Evolutionary conservation across 2,329 filamentous ascomycete species (phyloP).

Genomic region (Drechslerella stenobrocha): DNA sequence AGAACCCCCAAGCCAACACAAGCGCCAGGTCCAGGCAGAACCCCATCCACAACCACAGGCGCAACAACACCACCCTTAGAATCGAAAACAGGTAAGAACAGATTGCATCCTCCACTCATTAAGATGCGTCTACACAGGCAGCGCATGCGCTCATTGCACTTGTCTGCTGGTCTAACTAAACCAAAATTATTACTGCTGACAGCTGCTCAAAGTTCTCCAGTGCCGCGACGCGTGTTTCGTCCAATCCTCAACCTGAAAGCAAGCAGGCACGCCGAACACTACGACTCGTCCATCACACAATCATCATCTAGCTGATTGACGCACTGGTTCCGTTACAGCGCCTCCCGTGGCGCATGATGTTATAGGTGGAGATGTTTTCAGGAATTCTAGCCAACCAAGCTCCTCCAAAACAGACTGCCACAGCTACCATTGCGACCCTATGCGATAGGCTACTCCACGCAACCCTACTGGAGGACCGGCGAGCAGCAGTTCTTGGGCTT

Average conservation of each 20-base stretch:
- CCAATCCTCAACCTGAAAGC: not conserved
- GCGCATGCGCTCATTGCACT: not conserved
- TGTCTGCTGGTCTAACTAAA: not conserved
- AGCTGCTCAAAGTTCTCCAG: not conserved
- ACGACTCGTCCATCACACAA: not conserved
- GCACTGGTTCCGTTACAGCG: not conserved
- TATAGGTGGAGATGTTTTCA: constrained; percentile 53
- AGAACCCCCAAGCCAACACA: too few species aligned
- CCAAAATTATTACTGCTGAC: not conserved
- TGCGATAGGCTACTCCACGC: constrained; percentile 85
- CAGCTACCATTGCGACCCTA: constrained; percentile 88
- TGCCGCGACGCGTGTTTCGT: not conserved
- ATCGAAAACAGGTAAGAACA: not conserved
- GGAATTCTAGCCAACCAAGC: constrained; percentile 69
- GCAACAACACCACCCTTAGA: not conserved
- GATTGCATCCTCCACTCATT: not conserved
- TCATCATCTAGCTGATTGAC: not conserved
- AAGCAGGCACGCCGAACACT: not conserved
- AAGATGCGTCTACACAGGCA: too few species aligned
- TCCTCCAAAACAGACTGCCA: constrained; percentile 92
- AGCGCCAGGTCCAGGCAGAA: too few species aligned
- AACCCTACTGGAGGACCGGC: constrained; percentile 88
- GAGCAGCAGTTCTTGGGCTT: constrained; percentile 87
- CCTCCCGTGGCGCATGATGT: constrained; percentile 17
- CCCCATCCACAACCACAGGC: not conserved